Conservation (phyloP, 2,329 filamentous ascomycete species). For the Bipolaris victoriae region DNA sequence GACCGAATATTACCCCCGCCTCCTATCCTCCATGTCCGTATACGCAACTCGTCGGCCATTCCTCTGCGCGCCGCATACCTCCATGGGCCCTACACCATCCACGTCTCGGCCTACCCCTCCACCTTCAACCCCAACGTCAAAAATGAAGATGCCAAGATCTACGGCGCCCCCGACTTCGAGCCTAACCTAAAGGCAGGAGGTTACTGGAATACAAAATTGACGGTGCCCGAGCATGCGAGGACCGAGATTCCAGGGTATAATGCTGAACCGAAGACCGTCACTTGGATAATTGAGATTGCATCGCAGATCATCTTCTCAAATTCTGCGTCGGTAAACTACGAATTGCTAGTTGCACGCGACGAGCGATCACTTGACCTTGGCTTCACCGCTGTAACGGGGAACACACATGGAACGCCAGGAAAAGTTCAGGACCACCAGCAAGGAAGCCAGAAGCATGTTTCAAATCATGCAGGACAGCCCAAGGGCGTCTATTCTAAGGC, state of each 20-base stretch:
- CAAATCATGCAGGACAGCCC: slow-evolving; percentile 65
- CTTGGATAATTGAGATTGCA: slow-evolving; percentile 89
- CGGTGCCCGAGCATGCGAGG: slow-evolving; percentile 78
- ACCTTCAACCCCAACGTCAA: slow-evolving; percentile 83
- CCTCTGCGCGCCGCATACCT: slow-evolving; percentile 93
- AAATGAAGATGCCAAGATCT: slow-evolving; percentile 69
- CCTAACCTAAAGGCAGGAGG: slow-evolving; percentile 95
- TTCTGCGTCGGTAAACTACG: slow-evolving; percentile 85
- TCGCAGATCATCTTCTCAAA: slow-evolving; percentile 95
- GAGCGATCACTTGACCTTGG: slow-evolving; percentile 78
- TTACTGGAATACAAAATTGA: slow-evolving; percentile 79
- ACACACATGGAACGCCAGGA: slow-evolving; percentile 60
- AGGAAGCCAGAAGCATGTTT: slow-evolving; percentile 59
- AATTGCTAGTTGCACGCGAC: slow-evolving; percentile 84
- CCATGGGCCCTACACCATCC: slow-evolving; percentile 91
- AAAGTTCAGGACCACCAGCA: slow-evolving; percentile 78
- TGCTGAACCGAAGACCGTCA: slow-evolving; percentile 62
- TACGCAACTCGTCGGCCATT: slow-evolving; percentile 90
- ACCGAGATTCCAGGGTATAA: slow-evolving; percentile 36
- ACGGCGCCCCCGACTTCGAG: slow-evolving; percentile 89
- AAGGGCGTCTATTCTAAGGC: slow-evolving; percentile 86
- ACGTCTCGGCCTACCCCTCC: slow-evolving; percentile 82
- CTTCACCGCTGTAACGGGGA: slow-evolving; percentile 62
- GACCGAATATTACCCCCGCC: slow-evolving; percentile 92
- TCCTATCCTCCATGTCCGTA: slow-evolving; percentile 77